Conservation (phyloP, 768 basidiomycete species). For the Mycena haematopus region DNA sequence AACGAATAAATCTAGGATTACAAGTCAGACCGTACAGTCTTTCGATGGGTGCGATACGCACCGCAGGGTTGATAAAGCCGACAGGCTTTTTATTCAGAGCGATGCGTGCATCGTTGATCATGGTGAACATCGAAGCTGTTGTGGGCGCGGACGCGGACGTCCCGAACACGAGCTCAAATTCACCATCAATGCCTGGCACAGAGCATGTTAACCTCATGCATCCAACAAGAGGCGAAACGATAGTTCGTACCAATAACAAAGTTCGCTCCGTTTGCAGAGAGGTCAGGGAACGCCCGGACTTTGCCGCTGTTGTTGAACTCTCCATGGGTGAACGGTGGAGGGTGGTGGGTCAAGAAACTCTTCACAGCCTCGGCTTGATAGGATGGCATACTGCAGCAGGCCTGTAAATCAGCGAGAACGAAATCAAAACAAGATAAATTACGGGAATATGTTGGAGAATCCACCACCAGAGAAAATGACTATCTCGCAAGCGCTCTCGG, state of each 20-base stretch:
- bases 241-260: conserved; percentile 44
- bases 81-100: conserved; percentile 48
- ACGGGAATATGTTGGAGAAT: conserved; percentile 53
- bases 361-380: conserved; percentile 53
- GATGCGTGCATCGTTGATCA: conserved; percentile 61
- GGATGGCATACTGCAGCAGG: conserved; percentile 42
- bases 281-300: conserved; percentile 56
- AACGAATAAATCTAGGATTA: conserved; percentile 44
- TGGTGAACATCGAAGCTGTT: conserved; percentile 54
- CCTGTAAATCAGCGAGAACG: not conserved
- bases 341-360: conserved; percentile 44
- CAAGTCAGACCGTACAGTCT: not conserved
- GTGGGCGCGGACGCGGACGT: conserved; percentile 59
- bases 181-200: conserved; percentile 42
- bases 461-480: conserved; percentile 59
- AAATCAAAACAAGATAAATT: conserved; percentile 6
- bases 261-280: conserved; percentile 57
- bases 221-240: conserved; percentile 35
- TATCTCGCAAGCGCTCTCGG: conserved; percentile 52
- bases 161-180: conserved; percentile 50
- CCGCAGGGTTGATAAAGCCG: conserved; percentile 58
- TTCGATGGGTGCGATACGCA: conserved; percentile 27
- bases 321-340: conserved; percentile 46
- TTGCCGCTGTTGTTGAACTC: conserved; percentile 55
- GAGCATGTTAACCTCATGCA: conserved; percentile 28